A percentile compares a stretch with the other conserved stretches of the same genome.
Evolutionary conservation across 345 rosid species (phyloP).

Genomic region (Ceriops zippeliana): DNA sequence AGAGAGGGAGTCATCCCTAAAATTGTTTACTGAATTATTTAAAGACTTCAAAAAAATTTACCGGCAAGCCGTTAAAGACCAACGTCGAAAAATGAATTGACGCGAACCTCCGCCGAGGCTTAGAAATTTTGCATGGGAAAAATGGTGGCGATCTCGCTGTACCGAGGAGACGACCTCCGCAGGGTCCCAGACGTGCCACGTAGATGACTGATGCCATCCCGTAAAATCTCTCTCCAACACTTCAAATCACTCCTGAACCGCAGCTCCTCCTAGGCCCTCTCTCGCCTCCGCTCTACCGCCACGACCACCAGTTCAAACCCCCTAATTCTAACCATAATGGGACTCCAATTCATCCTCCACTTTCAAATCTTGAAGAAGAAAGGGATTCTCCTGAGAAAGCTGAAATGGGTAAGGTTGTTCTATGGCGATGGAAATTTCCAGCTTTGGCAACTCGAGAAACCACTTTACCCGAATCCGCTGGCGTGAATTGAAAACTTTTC

Average conservation of each 20-base stretch:
- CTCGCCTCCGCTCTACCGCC: conserved; percentile 39
- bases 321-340: conserved; percentile 10
- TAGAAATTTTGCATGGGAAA: conserved; percentile 1
- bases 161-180: conserved; percentile 92
- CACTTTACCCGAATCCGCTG: conserved; percentile 8
- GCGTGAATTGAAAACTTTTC: not conserved
- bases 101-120: too few relatives aligned
- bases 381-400: not conserved
- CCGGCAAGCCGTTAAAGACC: too few relatives aligned
- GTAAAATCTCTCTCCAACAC: conserved; percentile 38
- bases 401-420: conserved; percentile 6
- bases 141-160: conserved; percentile 84
- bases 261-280: conserved; percentile 54
- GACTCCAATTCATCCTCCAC: not conserved
- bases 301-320: conserved; percentile 13
- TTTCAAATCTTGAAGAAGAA: too few relatives aligned
- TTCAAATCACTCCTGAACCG: conserved; percentile 63
- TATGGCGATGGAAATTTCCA: conserved; percentile 8
- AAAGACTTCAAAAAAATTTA: too few relatives aligned
- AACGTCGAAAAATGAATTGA: not conserved
- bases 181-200: conserved; percentile 70
- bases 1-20: too few relatives aligned
- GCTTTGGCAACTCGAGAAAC: not conserved
- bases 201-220: conserved; percentile 7
- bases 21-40: too few relatives aligned